These are phyloP conservation scores for Tricholoma furcatifolium DNA, from an alignment of 768 basidiomycete genomes.

Conservation along the genomic window DNA sequence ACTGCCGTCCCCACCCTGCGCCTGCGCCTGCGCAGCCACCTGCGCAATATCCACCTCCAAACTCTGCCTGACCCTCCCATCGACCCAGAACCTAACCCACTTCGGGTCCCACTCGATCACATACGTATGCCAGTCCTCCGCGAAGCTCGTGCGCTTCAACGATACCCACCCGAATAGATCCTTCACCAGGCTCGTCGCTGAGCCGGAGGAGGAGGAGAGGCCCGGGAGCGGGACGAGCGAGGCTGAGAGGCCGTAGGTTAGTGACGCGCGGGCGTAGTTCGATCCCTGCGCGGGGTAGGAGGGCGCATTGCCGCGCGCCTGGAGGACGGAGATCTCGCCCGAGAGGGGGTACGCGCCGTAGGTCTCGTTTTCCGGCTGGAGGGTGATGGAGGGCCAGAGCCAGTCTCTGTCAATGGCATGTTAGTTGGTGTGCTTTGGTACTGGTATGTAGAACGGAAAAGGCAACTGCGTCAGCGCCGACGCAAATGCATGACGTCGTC, in stretches of 20 bases:
- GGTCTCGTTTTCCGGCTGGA: conserved; percentile 57
- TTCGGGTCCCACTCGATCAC: conserved; percentile 72
- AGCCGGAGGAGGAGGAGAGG: conserved; percentile 28
- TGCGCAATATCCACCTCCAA: conserved; percentile 57
- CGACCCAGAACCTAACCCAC: conserved; percentile 77
- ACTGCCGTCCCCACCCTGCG: no score
- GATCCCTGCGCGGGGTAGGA: conserved; percentile 55
- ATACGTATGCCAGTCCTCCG: conserved; percentile 68
- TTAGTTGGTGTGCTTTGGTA: background rate
- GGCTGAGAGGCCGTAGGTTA: conserved; percentile 63
- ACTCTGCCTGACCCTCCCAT: conserved; percentile 63
- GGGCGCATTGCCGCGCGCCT: conserved; percentile 59
- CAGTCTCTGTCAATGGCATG: conserved; percentile 39
- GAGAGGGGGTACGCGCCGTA: conserved; percentile 66
- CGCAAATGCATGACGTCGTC: background rate
- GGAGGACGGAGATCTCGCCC: conserved; percentile 52
- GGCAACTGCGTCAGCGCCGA: no score
- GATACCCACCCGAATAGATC: conserved; percentile 49
- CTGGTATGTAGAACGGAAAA: background rate
- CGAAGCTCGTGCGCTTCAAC: conserved; percentile 49
- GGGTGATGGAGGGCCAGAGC: conserved; percentile 80
- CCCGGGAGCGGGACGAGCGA: background rate
- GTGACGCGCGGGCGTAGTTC: conserved; percentile 55
- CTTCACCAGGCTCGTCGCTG: conserved; percentile 10
- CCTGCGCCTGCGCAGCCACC: no score